Evolutionary conservation across 257 asterid species (phyloP), one percentile per base, ranked within the genome.

Genomic region (Solanum sejunctum): DNA sequence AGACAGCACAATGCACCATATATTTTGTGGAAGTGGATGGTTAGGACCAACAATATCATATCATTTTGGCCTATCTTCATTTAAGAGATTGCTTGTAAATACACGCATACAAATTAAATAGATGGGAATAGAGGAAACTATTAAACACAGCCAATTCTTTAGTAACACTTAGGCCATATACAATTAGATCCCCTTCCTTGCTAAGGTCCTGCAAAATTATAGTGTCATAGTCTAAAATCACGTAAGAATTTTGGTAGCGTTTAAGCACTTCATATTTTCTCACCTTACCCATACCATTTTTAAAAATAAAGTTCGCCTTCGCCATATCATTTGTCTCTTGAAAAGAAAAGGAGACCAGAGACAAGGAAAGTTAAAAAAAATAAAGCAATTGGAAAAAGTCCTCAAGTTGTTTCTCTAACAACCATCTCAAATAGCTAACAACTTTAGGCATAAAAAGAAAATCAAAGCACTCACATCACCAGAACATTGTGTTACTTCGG

Each of bases 401-500:
- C 87, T 81, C 17, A 79, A 82, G 52, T 18, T 61, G 71, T 60
- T 51, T 26, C 75, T 16, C 23, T 60, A 78, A 47, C 26, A 75
- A 49, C 21, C 4, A 77, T 45, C 23, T 77, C 61, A 77, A 75
- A 23, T 77, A 77, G 82, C 45, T 13, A 77, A 13, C 63, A 23
- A 47, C 10, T 9, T 72, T 23, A 86, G 66, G 39, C 69, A 67
- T 49, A 57, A 64, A 20, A 21, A 39, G 16, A 69, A 39, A 57
- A 55, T 45, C 63, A 49, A 61, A 84, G 84, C 80, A 93, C 99
- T 93, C 88, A 97, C 98, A 91, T 97, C 99, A 64, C 99, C 99
- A 12, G 90, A 84, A 89, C 98, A 94, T 86, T 87, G 92, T 16
- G 97, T 93, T 84, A 97, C 97, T 92, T 95, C 98, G 10, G 92